These are phyloP conservation scores for Kwoniella shivajii DNA, from an alignment of 1,284 basidiomycete species.

Conservation along the genomic window DNA sequence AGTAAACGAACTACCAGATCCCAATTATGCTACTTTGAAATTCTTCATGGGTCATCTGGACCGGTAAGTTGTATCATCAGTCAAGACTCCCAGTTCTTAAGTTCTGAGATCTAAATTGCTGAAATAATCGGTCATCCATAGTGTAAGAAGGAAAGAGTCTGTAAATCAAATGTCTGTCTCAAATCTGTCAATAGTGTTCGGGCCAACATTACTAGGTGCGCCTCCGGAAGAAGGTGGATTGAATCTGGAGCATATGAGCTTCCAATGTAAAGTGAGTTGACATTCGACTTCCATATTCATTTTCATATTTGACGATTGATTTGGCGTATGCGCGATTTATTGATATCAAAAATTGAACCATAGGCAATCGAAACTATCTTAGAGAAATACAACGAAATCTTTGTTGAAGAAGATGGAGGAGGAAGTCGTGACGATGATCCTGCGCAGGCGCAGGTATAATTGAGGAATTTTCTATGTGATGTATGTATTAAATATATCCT, in stretches of 20 bases:
- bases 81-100: not conserved
- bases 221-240: slow-evolving; percentile 56
- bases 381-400: slow-evolving; percentile 82
- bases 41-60: slow-evolving; percentile 93
- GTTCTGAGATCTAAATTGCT: not conserved
- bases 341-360: slow-evolving; percentile 1
- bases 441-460: slow-evolving; percentile 2
- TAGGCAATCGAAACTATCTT: slow-evolving; percentile 85
- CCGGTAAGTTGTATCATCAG: slow-evolving; percentile 59
- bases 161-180: slow-evolving; percentile 91
- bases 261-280: slow-evolving; percentile 64
- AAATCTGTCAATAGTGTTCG: slow-evolving; percentile 96
- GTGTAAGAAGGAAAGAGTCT: slow-evolving; percentile 71
- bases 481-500: not conserved
- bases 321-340: not conserved
- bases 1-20: slow-evolving; percentile 95
- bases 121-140: slow-evolving; percentile 44
- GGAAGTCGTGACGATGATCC: not conserved
- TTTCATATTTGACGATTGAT: not conserved
- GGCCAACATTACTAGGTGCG: slow-evolving; percentile 84
- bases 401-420: slow-evolving; percentile 64
- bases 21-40: slow-evolving; percentile 97
- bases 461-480: not conserved
- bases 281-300: not conserved
- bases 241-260: slow-evolving; percentile 63